Evolutionary conservation across 1,284 basidiomycete species (phyloP), one percentile per base, ranked within the genome.

Genomic region (Cryptococcus depauperatus): DNA sequence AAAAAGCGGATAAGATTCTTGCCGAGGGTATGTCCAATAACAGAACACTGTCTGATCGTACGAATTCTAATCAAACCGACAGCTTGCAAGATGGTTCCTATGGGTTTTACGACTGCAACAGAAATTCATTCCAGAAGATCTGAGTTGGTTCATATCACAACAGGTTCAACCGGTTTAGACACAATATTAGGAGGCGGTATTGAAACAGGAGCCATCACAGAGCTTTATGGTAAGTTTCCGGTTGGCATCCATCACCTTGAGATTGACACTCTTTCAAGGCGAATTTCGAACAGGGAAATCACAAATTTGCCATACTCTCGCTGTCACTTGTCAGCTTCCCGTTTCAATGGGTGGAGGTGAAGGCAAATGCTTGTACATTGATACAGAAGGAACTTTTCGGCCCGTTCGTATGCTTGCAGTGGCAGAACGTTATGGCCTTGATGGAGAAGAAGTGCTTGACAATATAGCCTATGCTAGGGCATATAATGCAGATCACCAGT

Each of bases 211-310:
- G 86, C 91, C 1, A 96, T 99, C 66, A 99, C 95, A 0, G 95
- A 99, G 70, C 75, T 99, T 21, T 98, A 96, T 73, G 95, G 95
- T 58, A 41, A 14, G 66, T 52, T 13, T 22, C 11, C 35, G 5
- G 14, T 21, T 28, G 33, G 19, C 5, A 23, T 8, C 13, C 30
- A 26, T n/a, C 28, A 3, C 28, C 19, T 18, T n/a, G 43, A n/a
- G 19, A 29, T 39, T 53, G 29, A 46, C 35, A 32, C 8, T 10
- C 29, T 10, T 9, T 27, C 7, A 44, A 69, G 68, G 68, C 49
- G 95, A 99, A 73, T 99, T 97, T 73, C 78, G 95, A 57, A 98
- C 95, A 8, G 95, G 95, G 47, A 98, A 99, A 73, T 95, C 90
- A 29, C 95, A 99, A 65, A 79, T 99, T 42, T 98, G 95, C 68